Base-by-base conservation (phyloP, 2,329 filamentous ascomycete genomes). In the Cryphonectria parasitica region DNA sequence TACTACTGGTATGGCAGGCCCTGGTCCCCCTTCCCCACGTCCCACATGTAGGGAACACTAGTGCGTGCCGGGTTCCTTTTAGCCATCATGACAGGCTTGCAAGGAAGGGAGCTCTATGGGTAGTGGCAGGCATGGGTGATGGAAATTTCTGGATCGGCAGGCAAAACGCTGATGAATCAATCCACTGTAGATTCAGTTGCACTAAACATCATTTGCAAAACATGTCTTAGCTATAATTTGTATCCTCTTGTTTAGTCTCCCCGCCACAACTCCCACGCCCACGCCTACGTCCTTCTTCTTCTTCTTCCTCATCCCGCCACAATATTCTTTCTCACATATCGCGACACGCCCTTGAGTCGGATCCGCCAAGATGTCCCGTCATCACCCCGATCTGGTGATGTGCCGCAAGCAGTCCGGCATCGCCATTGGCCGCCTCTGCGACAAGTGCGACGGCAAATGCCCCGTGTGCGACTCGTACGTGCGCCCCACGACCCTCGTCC, bases 391-490 rank as follows among this genome's bases (percentile, higher is more conserved):
- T 86, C 91, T 99, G 76, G 96, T 99, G 77, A 98, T 98, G 95
- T 99, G 96, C 89, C 95, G 95, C 85, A 99, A 99, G 86, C 95
- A 97, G 82, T 87, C 95, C 72, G 96, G 96, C 83, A 98, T 98
- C 81, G 93, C 95, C 78, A 97, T 99, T 88, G 96, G 96, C 80
- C 95, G 96, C 70, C 93, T 99, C 80, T 99, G 96, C 88, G 96
- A 99, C 86, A 99, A 99, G 85, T 99, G 96, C 87, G 96, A 99
- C 85, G 96, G 96, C 82, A 99, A 99, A 86, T 99, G 96, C 79
- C 96, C 96, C 75, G 95, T 99, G 73, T 99, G 96, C 89, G 96
- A 99, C 82, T 97, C 93, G 73, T 99, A 99, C 88, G 96, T 99
- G 74, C 95, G 96, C 22, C 96, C 96, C 17, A 99, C 96, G 39